Percentiles rank a stretch among this genome's conserved stretches.
Conservation (phyloP, 2,329 filamentous ascomycete genomes). For the Emericellopsis cladophorae region DNA sequence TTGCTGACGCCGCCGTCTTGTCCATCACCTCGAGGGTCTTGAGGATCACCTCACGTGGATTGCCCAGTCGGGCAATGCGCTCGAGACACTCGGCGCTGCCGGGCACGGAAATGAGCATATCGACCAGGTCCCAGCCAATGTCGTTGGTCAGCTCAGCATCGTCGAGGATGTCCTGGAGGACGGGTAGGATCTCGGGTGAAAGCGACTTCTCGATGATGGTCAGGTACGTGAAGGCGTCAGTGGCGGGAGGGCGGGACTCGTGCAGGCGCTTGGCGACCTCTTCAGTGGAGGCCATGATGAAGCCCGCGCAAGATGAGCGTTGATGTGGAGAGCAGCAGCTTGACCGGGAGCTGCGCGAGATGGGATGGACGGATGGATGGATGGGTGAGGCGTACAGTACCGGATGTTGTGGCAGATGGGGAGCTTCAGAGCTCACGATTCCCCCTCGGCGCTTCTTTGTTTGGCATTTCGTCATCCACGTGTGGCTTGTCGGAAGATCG, state of each 20-base stretch:
- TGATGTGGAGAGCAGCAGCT: not conserved
- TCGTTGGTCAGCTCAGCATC: conserved; percentile 57
- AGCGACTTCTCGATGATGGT: conserved; percentile 67
- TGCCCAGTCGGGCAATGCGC: conserved; percentile 64
- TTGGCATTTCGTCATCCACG: not conserved
- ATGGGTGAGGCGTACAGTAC: not conserved
- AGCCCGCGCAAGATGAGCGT: not conserved
- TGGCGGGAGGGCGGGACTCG: conserved; percentile 36
- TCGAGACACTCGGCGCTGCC: conserved; percentile 59
- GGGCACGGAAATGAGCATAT: conserved; percentile 56
- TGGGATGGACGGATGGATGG: not conserved
- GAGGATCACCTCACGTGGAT: conserved; percentile 69
- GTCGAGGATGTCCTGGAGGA: conserved; percentile 56
- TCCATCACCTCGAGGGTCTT: conserved; percentile 67
- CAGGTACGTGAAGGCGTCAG: conserved; percentile 64
- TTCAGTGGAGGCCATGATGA: conserved; percentile 19
- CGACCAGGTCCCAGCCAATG: conserved; percentile 76
- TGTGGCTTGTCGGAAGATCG: not conserved
- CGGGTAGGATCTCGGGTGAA: conserved; percentile 51
- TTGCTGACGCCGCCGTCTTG: conserved; percentile 24
- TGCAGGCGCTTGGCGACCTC: conserved; percentile 30
- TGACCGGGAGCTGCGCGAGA: not conserved
- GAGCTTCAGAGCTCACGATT: not conserved
- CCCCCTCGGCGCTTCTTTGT: not conserved
- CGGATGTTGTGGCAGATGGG: not conserved